Base-by-base conservation (phyloP, 2,329 filamentous ascomycete genomes). In the Arthrinium phaeospermum region DNA sequence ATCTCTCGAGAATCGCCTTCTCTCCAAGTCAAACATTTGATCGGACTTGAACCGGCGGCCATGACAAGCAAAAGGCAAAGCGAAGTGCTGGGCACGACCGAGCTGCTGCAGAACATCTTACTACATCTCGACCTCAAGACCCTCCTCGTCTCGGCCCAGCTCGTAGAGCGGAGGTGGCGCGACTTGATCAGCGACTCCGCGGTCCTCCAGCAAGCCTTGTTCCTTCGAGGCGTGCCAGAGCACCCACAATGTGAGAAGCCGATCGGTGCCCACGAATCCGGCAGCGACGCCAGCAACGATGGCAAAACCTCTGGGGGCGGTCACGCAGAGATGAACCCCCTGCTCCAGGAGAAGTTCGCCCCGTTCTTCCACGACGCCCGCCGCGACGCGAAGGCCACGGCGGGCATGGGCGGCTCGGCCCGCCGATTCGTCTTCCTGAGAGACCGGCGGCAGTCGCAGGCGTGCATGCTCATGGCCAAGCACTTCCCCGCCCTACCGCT, bases 21-120 rank as follows among this genome's bases (percentile, higher is more conserved):
- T 10, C 37, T 41, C 10, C 37, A 41, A 41, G 37, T 41, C 37
- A 10, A 41, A 41, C 37, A 10, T 41, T 7, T 2, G 37, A 10
- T 41, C 37, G 37, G 8, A 41, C 7, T 41, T 41, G 37, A 7
- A 10, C 1, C 37, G 8, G 37, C n/a, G 4, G 27, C 5, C 51
- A 57, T 57, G 51, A 16, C 51, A 16, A 57, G 51, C 19, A 57
- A 5, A 3, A 34, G 27, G 14, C 51, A 57, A 37, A 37, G 27
- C 3, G 37, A 34, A 12, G 70, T 71, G 49, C 24, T 67, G 10
- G 64, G 44, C 24, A 73, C 69, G 16, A 37, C 72, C 2, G 73
- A 74, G 64, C 61, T 74, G 16, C 57, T 73, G n/a, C 68, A 74
- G 47, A 69, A 49, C 30, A 72, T 73, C 16, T 68, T 74, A 12